Base-by-base conservation (phyloP, 805 yeast species). In the Grigorovia yakushimaensis region DNA sequence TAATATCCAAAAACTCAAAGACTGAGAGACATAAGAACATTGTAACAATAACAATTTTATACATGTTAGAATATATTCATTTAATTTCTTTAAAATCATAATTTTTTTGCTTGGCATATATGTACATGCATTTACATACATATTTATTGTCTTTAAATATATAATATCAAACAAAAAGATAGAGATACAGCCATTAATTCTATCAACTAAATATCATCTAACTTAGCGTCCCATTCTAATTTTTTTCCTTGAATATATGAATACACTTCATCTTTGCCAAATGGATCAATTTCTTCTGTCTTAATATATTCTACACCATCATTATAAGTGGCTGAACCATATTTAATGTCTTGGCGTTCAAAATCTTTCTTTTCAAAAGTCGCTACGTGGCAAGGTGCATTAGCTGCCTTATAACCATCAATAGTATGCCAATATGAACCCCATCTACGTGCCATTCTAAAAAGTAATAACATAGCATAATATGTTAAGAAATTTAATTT, bases 341-440 rank as follows among this genome's bases (percentile, higher is more conserved):
- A 78, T 55, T 80, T 79, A 44, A 81, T 67, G 27, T 70, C 70
- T 58, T 78, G 81, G 17, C 66, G 67, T 33, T 69, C 70, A 42
- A 62, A 62, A 33, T 60, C 56, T 33, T 35, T 42, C 46, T 76
- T 73, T 0, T 79, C 77, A 35, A 72, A 52, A 5, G 72, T 58
- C 1, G 84, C 80, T 10, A 81, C 84, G 64, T 75, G 80, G 1
- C 86, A 73, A 1, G 93, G 86, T 1, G 97, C 86, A 59, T 84
- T 84, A 7, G 98, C 95, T 11, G 95, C 97, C 8, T 71, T 79
- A 65, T 88, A 87, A 1, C 97, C 96, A 33, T 82, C 75, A 41
- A 93, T 84, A 54, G 84, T 86, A 62, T 91, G 95, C 81, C 91
- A 84, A 13, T 82, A 83, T 5, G 95, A 83, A 2, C 98, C 98